phyloP scores from a whole-genome alignment of 202 grass and related monocot species.

The Carex sylvatica region DNA sequence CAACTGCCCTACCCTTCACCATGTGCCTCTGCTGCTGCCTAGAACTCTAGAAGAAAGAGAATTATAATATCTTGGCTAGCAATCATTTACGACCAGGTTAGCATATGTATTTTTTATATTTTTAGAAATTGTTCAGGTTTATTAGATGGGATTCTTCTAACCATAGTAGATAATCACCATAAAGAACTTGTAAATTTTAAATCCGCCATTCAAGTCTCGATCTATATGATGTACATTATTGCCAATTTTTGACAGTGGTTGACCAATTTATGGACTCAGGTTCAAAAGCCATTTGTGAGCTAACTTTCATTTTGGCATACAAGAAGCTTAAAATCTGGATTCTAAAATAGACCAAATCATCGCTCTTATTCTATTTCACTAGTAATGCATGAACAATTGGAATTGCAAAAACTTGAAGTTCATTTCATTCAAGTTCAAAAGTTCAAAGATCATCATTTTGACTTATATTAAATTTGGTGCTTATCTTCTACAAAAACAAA shows the following conservation, averaged over 20 bases:
- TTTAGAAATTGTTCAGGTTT: not conserved
- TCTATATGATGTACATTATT: no score
- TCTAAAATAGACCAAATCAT: not conserved
- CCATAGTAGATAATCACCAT: no score
- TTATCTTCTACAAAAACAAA: no score
- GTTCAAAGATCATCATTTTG: not conserved
- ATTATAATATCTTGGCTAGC: not conserved
- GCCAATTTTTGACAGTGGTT: no score
- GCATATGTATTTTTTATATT: not conserved
- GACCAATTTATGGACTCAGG: no score
- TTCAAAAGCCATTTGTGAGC: not conserved
- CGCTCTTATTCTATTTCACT: not conserved
- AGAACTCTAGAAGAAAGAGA: not conserved
- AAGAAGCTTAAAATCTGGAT: not conserved
- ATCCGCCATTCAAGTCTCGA: no score
- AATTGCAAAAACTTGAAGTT: not conserved
- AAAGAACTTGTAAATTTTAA: no score
- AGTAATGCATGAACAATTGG: not conserved
- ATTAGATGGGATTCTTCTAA: not conserved
- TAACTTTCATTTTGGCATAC: not conserved
- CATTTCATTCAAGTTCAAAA: not conserved
- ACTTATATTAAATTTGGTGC: no score
- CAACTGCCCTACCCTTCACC: no score
- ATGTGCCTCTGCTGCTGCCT: no score
- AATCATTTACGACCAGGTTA: not conserved